Evolutionary conservation across 306 rosid genomes (phyloP), one percentile per base, ranked within the genome.

Genomic region (Biancaea sappan): DNA sequence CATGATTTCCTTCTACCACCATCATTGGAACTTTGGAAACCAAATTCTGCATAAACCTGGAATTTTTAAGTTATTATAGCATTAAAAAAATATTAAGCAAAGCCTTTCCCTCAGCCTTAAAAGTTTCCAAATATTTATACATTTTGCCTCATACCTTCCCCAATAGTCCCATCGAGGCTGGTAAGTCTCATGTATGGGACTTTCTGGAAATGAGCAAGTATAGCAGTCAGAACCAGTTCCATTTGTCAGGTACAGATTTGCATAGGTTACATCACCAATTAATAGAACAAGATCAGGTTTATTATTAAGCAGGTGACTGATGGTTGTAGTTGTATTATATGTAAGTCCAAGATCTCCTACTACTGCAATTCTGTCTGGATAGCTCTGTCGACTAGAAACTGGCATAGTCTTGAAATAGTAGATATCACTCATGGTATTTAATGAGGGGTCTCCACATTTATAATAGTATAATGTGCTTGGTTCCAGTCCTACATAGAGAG

Each of bases 301-400:
- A 43, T 90, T 86, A 15, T 62, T 84, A 38, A 74, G 77, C 88
- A 92, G 10, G 82, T 92, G 96, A 84, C 78, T 62, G n/a, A 92
- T 67, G 28, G 96, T 92, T 61, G 92, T 25, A 48, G 98, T 88
- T 19, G 96, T 86, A 65, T 92, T 92, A 83, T 85, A 86, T 34
- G 98, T 92, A 64, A 92, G 96, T 66, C 98, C 98, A 80, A 92
- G 98, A 81, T 90, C 98, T 73, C 98, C 96, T 40, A 85, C 88
- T 58, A 92, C 64, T 5, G 91, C 94, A 69, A 90, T 73, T 77
- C 87, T 84, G 47, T 46, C 69, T 0, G 98, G 94, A 77, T 92
- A 92, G 76, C 87, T 90, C 74, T 15, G 44, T 3, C 82, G 88
- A 74, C 78, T 84, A 46, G 96, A 81, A 59, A 77, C 58, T 51